A percentile compares a stretch with the other conserved stretches of the same genome.
These are phyloP conservation scores for Pythium rhizo-oryzae DNA, from an alignment of 352 stramenopile genomes.

Conservation along the genomic window DNA sequence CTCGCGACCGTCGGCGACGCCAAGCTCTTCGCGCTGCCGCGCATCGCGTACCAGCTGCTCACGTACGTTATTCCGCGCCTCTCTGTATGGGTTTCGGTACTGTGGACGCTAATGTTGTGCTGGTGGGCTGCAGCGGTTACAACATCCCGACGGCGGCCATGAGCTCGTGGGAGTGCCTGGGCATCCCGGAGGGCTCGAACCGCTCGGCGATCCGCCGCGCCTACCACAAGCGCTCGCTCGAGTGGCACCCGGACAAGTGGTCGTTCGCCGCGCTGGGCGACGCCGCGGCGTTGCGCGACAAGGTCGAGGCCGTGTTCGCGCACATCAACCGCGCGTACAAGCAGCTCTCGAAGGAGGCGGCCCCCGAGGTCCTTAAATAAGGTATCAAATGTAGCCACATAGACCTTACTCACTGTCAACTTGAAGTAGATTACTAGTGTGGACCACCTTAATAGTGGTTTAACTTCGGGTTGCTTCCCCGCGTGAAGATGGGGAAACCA, in stretches of 20 bases:
- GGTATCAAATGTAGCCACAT: background rate
- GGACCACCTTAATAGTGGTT: conserved; percentile 13
- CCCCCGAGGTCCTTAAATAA: background rate
- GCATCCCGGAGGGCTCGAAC: conserved; percentile 43
- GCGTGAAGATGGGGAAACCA: conserved; percentile 1
- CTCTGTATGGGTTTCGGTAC: background rate
- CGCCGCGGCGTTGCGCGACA: conserved; percentile 28
- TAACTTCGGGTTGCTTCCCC: conserved; percentile 6
- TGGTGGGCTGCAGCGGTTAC: conserved; percentile 28
- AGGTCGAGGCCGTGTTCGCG: conserved; percentile 39
- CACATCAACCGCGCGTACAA: conserved; percentile 56
- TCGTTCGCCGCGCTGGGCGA: conserved; percentile 5
- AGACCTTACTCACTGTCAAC: background rate
- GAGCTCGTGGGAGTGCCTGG: conserved; percentile 51
- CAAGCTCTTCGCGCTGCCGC: conserved; percentile 46
- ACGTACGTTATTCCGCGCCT: conserved; percentile 40
- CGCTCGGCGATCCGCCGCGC: conserved; percentile 50
- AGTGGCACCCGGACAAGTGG: conserved; percentile 82
- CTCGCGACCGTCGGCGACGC: conserved; percentile 18
- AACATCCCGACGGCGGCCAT: conserved; percentile 46
- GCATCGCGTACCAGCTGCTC: conserved; percentile 51
- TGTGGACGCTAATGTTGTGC: background rate
- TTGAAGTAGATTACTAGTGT: conserved; percentile 21
- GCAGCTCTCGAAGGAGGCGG: conserved; percentile 35
- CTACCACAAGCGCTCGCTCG: conserved; percentile 61